Evolutionary conservation across 2,329 filamentous ascomycete species (phyloP).

Genomic region (Truncatella angustata): DNA sequence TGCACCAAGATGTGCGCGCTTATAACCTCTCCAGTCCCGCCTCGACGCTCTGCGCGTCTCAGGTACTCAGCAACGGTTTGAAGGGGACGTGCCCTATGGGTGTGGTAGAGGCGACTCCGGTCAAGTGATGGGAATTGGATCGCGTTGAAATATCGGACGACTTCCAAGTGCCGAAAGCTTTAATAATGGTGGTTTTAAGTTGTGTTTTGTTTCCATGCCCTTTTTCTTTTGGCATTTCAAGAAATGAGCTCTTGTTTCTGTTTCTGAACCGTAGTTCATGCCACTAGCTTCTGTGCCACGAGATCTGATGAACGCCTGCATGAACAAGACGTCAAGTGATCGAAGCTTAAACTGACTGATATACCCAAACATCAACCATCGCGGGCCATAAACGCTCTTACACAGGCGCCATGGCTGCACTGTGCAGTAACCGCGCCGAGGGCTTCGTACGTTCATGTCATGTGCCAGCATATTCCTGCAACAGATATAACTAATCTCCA

Average conservation of each 20-base stretch:
- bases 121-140: too few species aligned
- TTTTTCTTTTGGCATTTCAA: background rate
- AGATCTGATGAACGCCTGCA: background rate
- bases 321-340: background rate
- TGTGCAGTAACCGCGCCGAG: slow-evolving; percentile 13
- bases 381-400: background rate
- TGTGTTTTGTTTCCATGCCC: background rate
- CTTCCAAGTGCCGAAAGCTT: background rate
- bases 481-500: too few species aligned
- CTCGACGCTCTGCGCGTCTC: background rate
- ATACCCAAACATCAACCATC: background rate
- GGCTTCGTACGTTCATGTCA: slow-evolving; percentile 9
- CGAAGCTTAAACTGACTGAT: background rate
- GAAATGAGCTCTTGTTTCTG: background rate
- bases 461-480: background rate
- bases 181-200: background rate
- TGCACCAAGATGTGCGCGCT: background rate
- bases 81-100: background rate
- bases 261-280: background rate
- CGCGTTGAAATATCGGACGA: slow-evolving; percentile 2
- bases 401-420: slow-evolving; percentile 1
- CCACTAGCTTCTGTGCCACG: background rate
- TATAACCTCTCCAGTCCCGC: background rate
- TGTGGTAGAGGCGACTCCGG: background rate
- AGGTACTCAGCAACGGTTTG: background rate